Percentiles rank a stretch among this genome's conserved stretches.
phyloP scores from a whole-genome alignment of 1,284 basidiomycete species.

The Ganoderma resinaceum region DNA sequence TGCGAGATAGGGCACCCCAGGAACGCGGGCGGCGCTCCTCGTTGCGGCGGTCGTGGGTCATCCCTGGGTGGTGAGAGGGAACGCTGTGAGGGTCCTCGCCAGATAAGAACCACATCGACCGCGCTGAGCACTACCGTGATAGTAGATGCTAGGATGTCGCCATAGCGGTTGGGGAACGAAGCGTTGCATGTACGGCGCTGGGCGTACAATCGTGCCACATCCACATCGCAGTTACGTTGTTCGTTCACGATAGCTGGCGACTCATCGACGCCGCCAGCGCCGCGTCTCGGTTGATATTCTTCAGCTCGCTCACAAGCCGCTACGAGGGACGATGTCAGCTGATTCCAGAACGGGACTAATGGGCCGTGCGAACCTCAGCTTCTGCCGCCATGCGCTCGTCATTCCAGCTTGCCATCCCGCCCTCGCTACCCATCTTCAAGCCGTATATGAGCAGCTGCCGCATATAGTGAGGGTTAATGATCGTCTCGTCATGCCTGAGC shows the following conservation, averaged over 20 bases:
- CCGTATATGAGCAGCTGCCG: constrained; percentile 71
- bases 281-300: constrained; percentile 16
- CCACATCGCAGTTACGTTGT: neutral
- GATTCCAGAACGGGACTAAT: neutral
- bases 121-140: neutral
- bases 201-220: neutral
- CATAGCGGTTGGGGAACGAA: neutral
- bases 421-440: constrained; percentile 56
- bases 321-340: neutral
- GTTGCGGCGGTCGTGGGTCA: neutral
- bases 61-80: neutral
- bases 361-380: constrained; percentile 27
- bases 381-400: constrained; percentile 23
- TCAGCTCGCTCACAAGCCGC: constrained; percentile 26
- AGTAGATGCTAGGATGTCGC: neutral
- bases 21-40: neutral
- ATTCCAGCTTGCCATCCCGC: constrained; percentile 8
- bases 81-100: neutral
- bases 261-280: constrained; percentile 3
- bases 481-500: constrained; percentile 62
- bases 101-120: neutral
- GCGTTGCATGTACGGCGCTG: neutral
- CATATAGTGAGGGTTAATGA: constrained; percentile 81
- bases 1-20: constrained; percentile 2
- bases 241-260: neutral